A percentile compares a stretch with the other conserved stretches of the same genome.
These are phyloP conservation scores for Mycena venus DNA, from an alignment of 768 basidiomycete genomes.

Conservation along the genomic window DNA sequence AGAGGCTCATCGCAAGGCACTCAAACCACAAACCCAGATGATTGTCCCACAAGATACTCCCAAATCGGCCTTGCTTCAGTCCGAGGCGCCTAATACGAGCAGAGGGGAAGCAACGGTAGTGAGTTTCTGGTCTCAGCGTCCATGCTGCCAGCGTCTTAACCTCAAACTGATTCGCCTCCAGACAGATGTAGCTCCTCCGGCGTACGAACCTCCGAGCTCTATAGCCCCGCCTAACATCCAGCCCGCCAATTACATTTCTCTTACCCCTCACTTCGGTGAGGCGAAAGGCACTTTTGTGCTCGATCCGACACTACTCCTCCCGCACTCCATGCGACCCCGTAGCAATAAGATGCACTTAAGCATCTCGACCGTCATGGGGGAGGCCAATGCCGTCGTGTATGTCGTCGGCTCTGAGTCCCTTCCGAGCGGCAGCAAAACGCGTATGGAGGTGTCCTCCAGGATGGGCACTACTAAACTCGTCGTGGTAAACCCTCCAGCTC, in stretches of 20 bases:
- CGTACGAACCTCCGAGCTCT: slow-evolving; percentile 1
- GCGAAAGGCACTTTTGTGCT: slow-evolving; percentile 30
- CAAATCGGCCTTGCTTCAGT: not conserved
- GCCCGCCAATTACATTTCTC: slow-evolving; percentile 15
- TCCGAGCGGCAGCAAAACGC: slow-evolving; percentile 16
- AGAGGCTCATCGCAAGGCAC: not conserved
- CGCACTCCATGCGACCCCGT: slow-evolving; percentile 5
- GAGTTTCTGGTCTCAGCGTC: not conserved
- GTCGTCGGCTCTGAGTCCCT: slow-evolving; percentile 5
- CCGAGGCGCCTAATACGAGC: not conserved
- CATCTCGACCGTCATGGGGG: slow-evolving; percentile 24
- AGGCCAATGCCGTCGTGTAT: slow-evolving; percentile 8
- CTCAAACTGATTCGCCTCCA: not conserved
- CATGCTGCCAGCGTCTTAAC: not conserved
- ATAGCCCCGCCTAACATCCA: not conserved
- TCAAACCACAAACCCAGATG: not conserved
- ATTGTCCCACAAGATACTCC: not conserved
- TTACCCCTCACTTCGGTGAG: slow-evolving; percentile 14
- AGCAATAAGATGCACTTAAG: slow-evolving; percentile 14
- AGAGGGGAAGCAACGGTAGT: not conserved
- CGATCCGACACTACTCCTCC: slow-evolving; percentile 21
- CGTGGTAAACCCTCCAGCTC: not conserved
- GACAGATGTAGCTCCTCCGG: slow-evolving; percentile 6
- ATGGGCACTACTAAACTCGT: slow-evolving; percentile 11
- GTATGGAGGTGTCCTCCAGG: slow-evolving; percentile 10